These are phyloP conservation scores for Astrephomene gubernaculifera DNA, from an alignment of 139 green algal genomes.

Conservation along the genomic window DNA sequence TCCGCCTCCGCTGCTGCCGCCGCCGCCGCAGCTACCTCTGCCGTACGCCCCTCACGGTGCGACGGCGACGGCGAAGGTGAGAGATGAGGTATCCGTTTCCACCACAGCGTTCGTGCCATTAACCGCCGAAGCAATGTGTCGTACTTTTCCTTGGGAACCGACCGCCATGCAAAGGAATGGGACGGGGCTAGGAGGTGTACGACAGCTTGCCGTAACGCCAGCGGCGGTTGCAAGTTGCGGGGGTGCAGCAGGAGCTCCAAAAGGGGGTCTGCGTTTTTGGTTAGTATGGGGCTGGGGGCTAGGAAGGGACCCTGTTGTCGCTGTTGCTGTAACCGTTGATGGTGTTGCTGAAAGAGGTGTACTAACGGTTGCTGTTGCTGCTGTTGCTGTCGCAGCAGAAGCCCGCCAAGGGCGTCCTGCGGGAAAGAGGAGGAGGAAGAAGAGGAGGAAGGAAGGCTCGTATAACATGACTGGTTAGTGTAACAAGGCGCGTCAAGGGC, in stretches of 20 bases:
- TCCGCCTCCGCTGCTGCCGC: background rate
- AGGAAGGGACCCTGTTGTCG: no score
- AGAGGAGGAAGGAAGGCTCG: no score
- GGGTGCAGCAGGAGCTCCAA: conserved; percentile 15
- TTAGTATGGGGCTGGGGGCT: no score
- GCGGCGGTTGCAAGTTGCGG: background rate
- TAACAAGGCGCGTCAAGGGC: no score
- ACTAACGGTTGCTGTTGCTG: background rate
- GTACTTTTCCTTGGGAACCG: background rate
- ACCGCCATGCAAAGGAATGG: conserved; percentile 1
- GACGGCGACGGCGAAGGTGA: background rate
- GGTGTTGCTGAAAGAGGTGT: background rate
- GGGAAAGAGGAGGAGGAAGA: background rate
- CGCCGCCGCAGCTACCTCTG: background rate
- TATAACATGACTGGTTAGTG: no score
- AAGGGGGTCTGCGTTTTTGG: background rate
- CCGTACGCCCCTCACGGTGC: background rate
- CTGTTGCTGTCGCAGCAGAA: background rate
- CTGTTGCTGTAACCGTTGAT: no score
- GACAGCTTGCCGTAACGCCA: background rate
- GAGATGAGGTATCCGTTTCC: no score
- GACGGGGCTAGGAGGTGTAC: background rate
- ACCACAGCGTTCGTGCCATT: background rate
- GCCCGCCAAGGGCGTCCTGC: conserved; percentile 1
- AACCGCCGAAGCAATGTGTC: conserved; percentile 17